Evolutionary conservation across 2,329 filamentous ascomycete genomes (phyloP), one percentile per base, ranked within the genome.

Genomic region (Claviceps quebecensis): DNA sequence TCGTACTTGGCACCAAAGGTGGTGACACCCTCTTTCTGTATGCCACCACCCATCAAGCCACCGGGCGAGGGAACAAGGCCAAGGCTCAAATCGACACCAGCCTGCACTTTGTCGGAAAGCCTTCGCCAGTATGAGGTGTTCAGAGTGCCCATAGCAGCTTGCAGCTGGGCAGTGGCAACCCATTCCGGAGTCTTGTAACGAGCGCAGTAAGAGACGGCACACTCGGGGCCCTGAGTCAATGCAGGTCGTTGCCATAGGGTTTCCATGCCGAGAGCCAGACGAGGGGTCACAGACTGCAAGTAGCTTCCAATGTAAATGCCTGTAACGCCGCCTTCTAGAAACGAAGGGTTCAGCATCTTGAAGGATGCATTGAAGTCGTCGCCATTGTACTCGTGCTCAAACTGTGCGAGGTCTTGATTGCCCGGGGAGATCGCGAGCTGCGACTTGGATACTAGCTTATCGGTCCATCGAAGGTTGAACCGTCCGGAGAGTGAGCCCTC

Each of bases 1-100:
- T 96, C 91, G 72, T 98, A 98, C 73, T 98, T 98, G 66, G 89
- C 87, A 63, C 91, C 93, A 61, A 97, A 78, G 51, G 90, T 88
- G 50, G 94, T 90, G 55, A 87, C 78, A 52, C 93, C 93, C 69
- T 98, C 90, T 69, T 89, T 91, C 67, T 83, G 80, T 50, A 83
- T 67, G 46, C 81, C 81, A 54, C 77, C 81, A 62, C 87, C 87
- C 81, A 93, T 89, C 69, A 87, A 72, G 56, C 80, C 78, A 49
- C 78, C 80, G 49, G 74, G 71, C 51, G 79, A 75, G 29, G 79
- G 75, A 36, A 81, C 81, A 59, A 95, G 84, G 57, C 90, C 85
- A 54, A 98, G 77, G 68, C 89, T 95, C 76, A 95, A 82, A 62
- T 97, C 91, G 60, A 95, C 87, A 70, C 93, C 93, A 55, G 89